Conservation (phyloP, 352 stramenopile species). For the Globisporangium cederbergense region DNA sequence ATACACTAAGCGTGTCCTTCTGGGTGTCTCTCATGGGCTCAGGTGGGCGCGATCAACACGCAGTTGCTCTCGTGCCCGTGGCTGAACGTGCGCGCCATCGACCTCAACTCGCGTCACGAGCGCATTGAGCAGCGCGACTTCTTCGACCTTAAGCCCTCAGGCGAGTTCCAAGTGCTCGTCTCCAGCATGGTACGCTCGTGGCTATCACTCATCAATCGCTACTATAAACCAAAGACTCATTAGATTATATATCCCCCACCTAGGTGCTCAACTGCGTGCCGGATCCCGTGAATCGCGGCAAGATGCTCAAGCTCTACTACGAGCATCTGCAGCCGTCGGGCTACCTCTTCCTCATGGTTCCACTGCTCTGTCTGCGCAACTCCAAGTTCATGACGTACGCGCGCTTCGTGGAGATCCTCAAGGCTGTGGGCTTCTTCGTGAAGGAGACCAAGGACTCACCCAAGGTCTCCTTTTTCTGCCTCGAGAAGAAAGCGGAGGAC, state of each 20-base stretch:
- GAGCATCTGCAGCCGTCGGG: slow-evolving; percentile 50
- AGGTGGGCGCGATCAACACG: slow-evolving; percentile 96
- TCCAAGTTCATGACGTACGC: slow-evolving; percentile 75
- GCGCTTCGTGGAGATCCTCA: slow-evolving; percentile 64
- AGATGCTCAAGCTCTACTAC: slow-evolving; percentile 69
- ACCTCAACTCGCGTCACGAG: slow-evolving; percentile 91
- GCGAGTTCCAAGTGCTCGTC: slow-evolving; percentile 89
- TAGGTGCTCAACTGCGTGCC: slow-evolving; percentile 96
- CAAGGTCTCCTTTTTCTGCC: slow-evolving; percentile 82
- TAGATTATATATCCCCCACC: not conserved
- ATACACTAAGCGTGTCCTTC: too few relatives aligned
- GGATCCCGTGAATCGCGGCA: slow-evolving; percentile 72
- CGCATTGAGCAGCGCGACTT: slow-evolving; percentile 92
- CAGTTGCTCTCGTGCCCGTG: slow-evolving; percentile 93
- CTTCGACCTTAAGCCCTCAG: slow-evolving; percentile 68
- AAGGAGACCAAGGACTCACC: slow-evolving; percentile 73
- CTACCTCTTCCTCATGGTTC: slow-evolving; percentile 74
- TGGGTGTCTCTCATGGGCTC: slow-evolving; percentile 21
- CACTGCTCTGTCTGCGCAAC: slow-evolving; percentile 69
- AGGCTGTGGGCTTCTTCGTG: slow-evolving; percentile 63
- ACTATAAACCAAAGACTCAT: not conserved
- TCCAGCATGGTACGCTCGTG: slow-evolving; percentile 81
- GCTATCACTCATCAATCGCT: not conserved
- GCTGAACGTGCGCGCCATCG: slow-evolving; percentile 92
- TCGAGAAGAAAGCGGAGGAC: slow-evolving; percentile 40